Percentiles rank a stretch among this genome's conserved stretches.
These are phyloP conservation scores for Rhytidiadelphus loreus DNA, from an alignment of 225 moss, liverwort and hornwort species.

Conservation along the genomic window DNA sequence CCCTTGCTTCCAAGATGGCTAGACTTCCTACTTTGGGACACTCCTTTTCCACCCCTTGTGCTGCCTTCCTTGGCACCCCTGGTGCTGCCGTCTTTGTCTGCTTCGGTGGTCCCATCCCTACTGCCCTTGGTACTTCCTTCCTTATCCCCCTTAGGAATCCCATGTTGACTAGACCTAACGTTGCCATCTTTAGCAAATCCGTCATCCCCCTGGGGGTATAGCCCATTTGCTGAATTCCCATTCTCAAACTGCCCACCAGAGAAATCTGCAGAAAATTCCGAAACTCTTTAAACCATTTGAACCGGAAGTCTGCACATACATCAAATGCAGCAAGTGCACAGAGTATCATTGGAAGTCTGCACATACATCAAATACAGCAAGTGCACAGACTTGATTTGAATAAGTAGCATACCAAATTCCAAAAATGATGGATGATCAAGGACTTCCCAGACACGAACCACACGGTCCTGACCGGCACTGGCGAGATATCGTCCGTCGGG, in stretches of 20 bases:
- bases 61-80: slow-evolving; percentile 26
- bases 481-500: slow-evolving; percentile 90
- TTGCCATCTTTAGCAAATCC: slow-evolving; percentile 13
- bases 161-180: slow-evolving; percentile 20
- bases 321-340: background rate
- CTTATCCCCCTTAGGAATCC: slow-evolving; percentile 11
- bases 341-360: background rate
- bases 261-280: slow-evolving; percentile 16
- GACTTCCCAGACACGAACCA: slow-evolving; percentile 81
- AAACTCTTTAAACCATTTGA: background rate
- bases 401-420: slow-evolving; percentile 21
- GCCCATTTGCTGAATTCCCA: slow-evolving; percentile 17
- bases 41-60: slow-evolving; percentile 15
- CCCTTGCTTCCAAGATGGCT: slow-evolving; percentile 28
- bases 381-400: background rate
- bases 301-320: background rate
- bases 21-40: slow-evolving; percentile 38
- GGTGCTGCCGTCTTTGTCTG: slow-evolving; percentile 16
- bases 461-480: slow-evolving; percentile 86
- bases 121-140: slow-evolving; percentile 12
- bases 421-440: slow-evolving; percentile 61
- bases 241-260: slow-evolving; percentile 23
- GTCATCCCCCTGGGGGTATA: background rate
- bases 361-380: background rate
- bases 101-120: slow-evolving; percentile 14